Conservation (phyloP, 495 filamentous ascomycete species). For the Lophiostoma macrostomum region DNA sequence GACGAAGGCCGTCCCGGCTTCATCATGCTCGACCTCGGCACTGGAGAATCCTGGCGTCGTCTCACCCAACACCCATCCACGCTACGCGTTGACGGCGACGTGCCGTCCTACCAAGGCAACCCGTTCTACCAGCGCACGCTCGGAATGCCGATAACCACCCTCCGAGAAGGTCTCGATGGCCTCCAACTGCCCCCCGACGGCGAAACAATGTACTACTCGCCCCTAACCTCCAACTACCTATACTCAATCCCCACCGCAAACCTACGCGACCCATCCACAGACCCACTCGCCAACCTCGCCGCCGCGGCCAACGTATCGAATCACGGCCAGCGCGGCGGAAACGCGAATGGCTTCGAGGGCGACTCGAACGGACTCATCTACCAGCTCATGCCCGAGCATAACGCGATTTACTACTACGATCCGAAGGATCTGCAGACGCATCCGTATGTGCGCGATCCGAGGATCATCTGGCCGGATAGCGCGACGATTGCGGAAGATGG, state of each 20-base stretch:
- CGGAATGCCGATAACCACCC: conserved; percentile 29
- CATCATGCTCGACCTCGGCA: conserved; percentile 46
- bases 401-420: conserved; percentile 43
- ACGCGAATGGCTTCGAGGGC: conserved; percentile 37
- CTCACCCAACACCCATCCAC: conserved; percentile 39
- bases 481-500: conserved; percentile 23
- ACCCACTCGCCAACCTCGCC: conserved; percentile 31
- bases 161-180: conserved; percentile 42
- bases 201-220: conserved; percentile 37
- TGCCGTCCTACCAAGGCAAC: conserved; percentile 44
- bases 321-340: conserved; percentile 22
- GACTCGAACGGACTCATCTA: conserved; percentile 42
- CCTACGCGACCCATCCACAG: conserved; percentile 26
- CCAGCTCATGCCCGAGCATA: conserved; percentile 41
- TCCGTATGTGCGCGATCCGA: conserved; percentile 39
- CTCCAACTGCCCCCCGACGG: conserved; percentile 41
- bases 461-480: conserved; percentile 39
- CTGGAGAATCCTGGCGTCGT: conserved; percentile 46
- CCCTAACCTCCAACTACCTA: conserved; percentile 34
- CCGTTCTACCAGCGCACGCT: conserved; percentile 32
- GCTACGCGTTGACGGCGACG: conserved; percentile 37
- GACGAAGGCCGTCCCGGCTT: conserved; percentile 44
- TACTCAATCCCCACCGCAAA: conserved; percentile 40
- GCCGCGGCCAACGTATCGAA: conserved; percentile 5
- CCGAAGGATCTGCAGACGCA: conserved; percentile 40